These are phyloP conservation scores for Antitrichia curtipendula DNA, from an alignment of 225 moss, liverwort and hornwort genomes.

Conservation along the genomic window DNA sequence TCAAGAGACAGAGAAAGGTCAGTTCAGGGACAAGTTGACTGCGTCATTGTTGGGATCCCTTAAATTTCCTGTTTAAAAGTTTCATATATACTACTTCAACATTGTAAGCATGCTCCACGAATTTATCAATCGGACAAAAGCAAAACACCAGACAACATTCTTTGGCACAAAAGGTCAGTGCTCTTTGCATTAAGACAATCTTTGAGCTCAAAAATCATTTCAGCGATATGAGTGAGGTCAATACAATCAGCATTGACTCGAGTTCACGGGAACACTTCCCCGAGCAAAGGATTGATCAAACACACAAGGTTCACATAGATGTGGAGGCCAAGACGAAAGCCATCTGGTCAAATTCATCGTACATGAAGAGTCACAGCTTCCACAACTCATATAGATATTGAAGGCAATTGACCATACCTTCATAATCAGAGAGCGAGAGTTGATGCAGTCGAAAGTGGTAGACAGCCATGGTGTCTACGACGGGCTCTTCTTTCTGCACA, in stretches of 20 bases:
- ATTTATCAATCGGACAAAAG: not conserved
- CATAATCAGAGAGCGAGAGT: constrained; percentile 71
- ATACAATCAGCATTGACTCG: not conserved
- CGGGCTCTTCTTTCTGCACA: constrained; percentile 39
- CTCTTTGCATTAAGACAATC: not conserved
- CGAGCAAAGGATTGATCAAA: not conserved
- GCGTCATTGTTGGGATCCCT: not conserved
- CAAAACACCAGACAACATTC: not conserved
- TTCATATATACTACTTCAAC: not conserved
- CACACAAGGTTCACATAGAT: not conserved
- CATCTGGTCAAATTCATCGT: not conserved
- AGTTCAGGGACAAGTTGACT: not conserved
- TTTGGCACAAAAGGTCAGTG: not conserved
- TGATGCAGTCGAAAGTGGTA: constrained; percentile 86
- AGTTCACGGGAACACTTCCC: not conserved
- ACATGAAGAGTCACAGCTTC: not conserved
- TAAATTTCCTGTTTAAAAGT: not conserved
- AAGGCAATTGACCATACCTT: constrained; percentile 25
- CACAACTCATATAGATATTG: not conserved
- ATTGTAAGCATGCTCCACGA: not conserved
- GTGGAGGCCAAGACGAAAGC: not conserved
- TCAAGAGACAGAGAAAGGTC: not conserved
- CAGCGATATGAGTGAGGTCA: not conserved
- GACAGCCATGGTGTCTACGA: constrained; percentile 41
- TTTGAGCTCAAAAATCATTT: not conserved